Percentiles rank a stretch among this genome's conserved stretches.
phyloP scores from a whole-genome alignment of 2,329 filamentous ascomycete species.

The Xylaria sp. region DNA sequence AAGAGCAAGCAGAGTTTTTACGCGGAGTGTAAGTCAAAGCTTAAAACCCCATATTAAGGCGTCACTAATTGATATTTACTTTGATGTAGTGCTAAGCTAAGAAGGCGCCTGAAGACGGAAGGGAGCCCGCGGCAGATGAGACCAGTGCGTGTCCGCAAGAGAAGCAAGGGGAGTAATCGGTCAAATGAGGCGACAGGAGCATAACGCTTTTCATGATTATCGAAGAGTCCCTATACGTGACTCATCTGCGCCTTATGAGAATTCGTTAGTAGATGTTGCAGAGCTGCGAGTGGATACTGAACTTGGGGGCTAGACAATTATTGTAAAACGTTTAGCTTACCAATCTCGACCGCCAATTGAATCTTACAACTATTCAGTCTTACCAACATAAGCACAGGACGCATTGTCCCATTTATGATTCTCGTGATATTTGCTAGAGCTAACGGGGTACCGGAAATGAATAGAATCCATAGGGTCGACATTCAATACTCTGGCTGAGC shows the following conservation, averaged over 20 bases:
- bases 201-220: neutral
- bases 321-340: too few relatives aligned
- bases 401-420: too few relatives aligned
- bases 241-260: neutral
- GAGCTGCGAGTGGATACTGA: too few relatives aligned
- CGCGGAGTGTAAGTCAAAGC: slow-evolving; percentile 31
- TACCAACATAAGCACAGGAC: too few relatives aligned
- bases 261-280: neutral
- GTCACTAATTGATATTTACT: slow-evolving; percentile 12
- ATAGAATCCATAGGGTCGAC: too few relatives aligned
- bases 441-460: too few relatives aligned
- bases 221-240: neutral
- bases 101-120: slow-evolving; percentile 39
- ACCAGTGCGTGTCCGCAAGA: slow-evolving; percentile 30
- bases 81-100: slow-evolving; percentile 37
- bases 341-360: too few relatives aligned
- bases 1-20: slow-evolving; percentile 28
- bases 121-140: slow-evolving; percentile 34
- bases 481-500: too few relatives aligned
- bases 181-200: slow-evolving; percentile 8
- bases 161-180: slow-evolving; percentile 22
- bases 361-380: too few relatives aligned
- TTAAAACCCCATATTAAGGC: neutral
- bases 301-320: too few relatives aligned
- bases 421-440: too few relatives aligned